Base-by-base conservation (phyloP, 2,329 filamentous ascomycete genomes). In the Penicillium digitatum region DNA sequence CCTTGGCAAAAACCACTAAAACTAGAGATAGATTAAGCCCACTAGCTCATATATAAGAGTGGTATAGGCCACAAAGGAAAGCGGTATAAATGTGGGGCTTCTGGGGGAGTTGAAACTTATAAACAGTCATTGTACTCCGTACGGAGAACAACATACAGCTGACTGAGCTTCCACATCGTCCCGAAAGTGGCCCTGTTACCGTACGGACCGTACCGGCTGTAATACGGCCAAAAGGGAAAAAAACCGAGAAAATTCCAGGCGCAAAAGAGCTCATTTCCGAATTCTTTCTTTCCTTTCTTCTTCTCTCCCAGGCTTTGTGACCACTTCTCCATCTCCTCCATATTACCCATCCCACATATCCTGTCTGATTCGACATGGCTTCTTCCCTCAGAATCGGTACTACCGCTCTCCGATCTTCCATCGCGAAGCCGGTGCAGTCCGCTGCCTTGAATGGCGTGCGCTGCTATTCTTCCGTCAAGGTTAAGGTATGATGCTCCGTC, bases 381-480 rank as follows among this genome's bases (percentile, higher is more conserved):
- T 86, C 90, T 72, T 83, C 89, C 74, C 79, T 94, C 74, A 88
- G 90, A 81, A 78, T 95, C 72, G 86, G 87, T 79, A 86, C 88
- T 72, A 84, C 88, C 76, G 86, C 89, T 77, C 82, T 97, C 74
- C 87, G 92, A 79, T 83, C 89, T 72, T 86, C 88, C 57, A 79
- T 84, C 67, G 82, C 86, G 64, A 81, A 86, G 72, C 82, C 90
- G 74, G 82, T 85, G 73, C 85, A 86, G 72, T 79, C 81, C 72
- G 82, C 85, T 66, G 86, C 86, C 74, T 92, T 91, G 82, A 90
- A 87, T 79, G 87, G 88, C 74, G 79, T 88, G 73, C 87, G 94
- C 78, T 91, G 84, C 84, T 96, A 96, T 81, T 96, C 92, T 61
- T 87, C 90, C 66, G 76, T 76, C 67, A 96, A 96, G 85, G 84